Evolutionary conservation across 129 eudicot species (phyloP), one percentile per base, ranked within the genome.

Genomic region (Helichrysum umbraculigerum): DNA sequence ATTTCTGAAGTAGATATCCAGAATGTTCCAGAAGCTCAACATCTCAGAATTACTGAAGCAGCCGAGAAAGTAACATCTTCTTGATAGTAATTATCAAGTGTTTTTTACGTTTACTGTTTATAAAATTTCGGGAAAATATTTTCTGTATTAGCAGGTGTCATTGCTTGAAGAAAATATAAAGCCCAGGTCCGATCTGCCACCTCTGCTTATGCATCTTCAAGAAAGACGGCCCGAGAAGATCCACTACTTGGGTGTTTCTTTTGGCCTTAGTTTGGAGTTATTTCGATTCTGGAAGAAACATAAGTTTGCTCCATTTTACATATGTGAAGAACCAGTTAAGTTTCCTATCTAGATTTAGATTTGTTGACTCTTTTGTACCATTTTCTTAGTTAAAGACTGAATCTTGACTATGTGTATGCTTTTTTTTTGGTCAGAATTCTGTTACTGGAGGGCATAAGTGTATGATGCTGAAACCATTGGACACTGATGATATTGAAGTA

Each of bases 381-480:
- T 2, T 54, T 54, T 56, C 4, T 56, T 14, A 3, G 6, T 17
- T 65, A 54, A 17, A 14, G 4, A 5, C 58, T 16, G 63, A 41
- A 76, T 34, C 28, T 68, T 57, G 70, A 71, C 17, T 17, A 70
- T 44, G 39, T 74, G 52, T 6, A 52, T 30, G 56, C 61, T 8
- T 58, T 56, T 58, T 67, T 25, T 9, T 0, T 25, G 28, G 28
- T 67, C 86, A 93, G 97, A 91, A 76, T 81, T 30, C 81, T 61
- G 93, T 94, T 51, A 94, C 97, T 72, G 99, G 99, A 33, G 99
- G 91, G 71, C 92, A 91, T 58, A 87, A 96, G 0, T 94, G 97
- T 80, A 94, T 94, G 99, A 76, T 87, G 66, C 78, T 94, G 64
- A 91, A 81, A 88, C 85, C 96, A 66, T 76, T 94, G 54, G 82